phyloP scores from a whole-genome alignment of 75 land plant genomes.

The Adiantum capillusveneris region DNA sequence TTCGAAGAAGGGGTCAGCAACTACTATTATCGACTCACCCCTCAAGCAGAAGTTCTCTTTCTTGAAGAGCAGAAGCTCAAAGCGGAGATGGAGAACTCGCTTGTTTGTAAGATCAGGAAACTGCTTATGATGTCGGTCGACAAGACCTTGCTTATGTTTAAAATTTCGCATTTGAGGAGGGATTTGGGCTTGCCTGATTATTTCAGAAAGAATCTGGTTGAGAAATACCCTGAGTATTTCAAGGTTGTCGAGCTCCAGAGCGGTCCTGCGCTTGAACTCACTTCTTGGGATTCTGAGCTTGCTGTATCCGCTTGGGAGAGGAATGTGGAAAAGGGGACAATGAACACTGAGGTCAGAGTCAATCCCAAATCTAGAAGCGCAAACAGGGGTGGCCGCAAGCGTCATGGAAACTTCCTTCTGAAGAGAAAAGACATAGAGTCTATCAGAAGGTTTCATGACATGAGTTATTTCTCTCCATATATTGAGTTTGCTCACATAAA shows the following conservation, averaged over 20 bases:
- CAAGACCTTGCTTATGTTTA: slow-evolving; percentile 43
- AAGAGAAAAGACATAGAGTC: slow-evolving; percentile 46
- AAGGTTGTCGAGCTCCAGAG: slow-evolving; percentile 43
- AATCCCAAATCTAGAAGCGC: slow-evolving; percentile 39
- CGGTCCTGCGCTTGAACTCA: slow-evolving; percentile 71
- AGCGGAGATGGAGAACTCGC: slow-evolving; percentile 15
- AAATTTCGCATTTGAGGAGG: slow-evolving; percentile 53
- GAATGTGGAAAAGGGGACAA: slow-evolving; percentile 27
- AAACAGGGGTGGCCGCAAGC: slow-evolving; percentile 43
- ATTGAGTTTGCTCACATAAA: slow-evolving; percentile 19
- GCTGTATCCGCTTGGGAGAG: slow-evolving; percentile 44
- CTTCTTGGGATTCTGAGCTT: slow-evolving; percentile 40
- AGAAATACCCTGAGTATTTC: slow-evolving; percentile 49
- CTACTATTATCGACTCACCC: slow-evolving; percentile 39
- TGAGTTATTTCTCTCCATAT: slow-evolving; percentile 62
- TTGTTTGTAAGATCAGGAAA: slow-evolving; percentile 58
- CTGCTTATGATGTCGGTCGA: slow-evolving; percentile 70
- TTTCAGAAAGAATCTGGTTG: slow-evolving; percentile 54
- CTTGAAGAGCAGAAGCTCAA: slow-evolving; percentile 33
- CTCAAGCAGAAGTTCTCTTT: slow-evolving; percentile 43
- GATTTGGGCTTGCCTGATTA: slow-evolving; percentile 73
- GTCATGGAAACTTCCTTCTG: slow-evolving; percentile 54
- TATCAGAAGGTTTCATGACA: slow-evolving; percentile 43
- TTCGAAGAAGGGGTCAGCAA: slow-evolving; percentile 41
- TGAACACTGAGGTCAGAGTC: slow-evolving; percentile 19